A percentile compares a stretch with the other conserved stretches of the same genome.
Evolutionary conservation across 768 basidiomycete genomes (phyloP).

Genomic region (Leccinum aurantiacum): DNA sequence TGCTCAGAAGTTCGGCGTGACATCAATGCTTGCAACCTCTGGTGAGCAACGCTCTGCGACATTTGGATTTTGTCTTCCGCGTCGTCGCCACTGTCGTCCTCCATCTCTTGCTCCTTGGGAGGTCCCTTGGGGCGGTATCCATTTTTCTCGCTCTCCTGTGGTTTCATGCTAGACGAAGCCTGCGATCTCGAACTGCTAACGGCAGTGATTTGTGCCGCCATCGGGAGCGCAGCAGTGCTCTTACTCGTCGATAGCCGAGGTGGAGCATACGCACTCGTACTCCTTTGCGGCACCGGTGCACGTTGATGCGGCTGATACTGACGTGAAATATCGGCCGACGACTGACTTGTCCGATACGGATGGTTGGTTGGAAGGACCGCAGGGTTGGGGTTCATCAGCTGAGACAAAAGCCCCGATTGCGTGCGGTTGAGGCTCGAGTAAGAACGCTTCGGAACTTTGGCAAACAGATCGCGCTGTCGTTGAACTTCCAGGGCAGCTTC

Average conservation of each 20-base stretch:
- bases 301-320: constrained; percentile 25
- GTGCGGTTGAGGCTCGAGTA: constrained; percentile 59
- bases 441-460: constrained; percentile 65
- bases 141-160: constrained; percentile 30
- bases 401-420: constrained; percentile 59
- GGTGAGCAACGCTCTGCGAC: constrained; percentile 68
- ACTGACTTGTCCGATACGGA: constrained; percentile 54
- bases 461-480: constrained; percentile 65
- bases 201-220: constrained; percentile 50
- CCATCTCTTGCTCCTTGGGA: constrained; percentile 65
- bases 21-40: constrained; percentile 59
- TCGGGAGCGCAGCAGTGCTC: constrained; percentile 58
- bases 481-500: constrained; percentile 64
- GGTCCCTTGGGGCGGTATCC: constrained; percentile 66
- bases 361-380: constrained; percentile 56
- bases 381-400: constrained; percentile 73
- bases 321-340: constrained; percentile 45
- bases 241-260: constrained; percentile 49
- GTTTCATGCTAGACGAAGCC: constrained; percentile 22
- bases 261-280: constrained; percentile 33
- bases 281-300: constrained; percentile 28
- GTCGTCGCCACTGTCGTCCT: constrained; percentile 58
- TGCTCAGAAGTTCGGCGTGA: constrained; percentile 42
- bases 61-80: constrained; percentile 52
- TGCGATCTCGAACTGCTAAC: constrained; percentile 30